Conservation (phyloP, 192 early-diverging fungal species). For the Rhizophagus clarus region DNA sequence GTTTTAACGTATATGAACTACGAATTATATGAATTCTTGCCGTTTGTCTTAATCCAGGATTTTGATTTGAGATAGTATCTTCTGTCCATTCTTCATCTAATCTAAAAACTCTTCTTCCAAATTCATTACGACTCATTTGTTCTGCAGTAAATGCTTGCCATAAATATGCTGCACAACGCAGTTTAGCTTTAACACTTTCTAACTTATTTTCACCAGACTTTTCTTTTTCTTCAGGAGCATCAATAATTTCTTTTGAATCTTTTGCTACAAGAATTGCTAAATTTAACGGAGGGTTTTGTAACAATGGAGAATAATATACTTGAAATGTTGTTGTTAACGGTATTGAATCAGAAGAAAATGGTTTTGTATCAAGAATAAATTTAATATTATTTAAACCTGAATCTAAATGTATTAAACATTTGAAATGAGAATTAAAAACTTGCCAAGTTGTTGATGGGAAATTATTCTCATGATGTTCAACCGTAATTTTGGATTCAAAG, state of each 20-base stretch:
- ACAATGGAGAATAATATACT: slow-evolving; percentile 49
- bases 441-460: slow-evolving; percentile 58
- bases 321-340: slow-evolving; percentile 34
- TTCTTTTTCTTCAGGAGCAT: slow-evolving; percentile 58
- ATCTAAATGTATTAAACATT: slow-evolving; percentile 58
- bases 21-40: slow-evolving; percentile 58
- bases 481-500: slow-evolving; percentile 34
- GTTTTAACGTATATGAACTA: slow-evolving; percentile 49
- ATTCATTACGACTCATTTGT: slow-evolving; percentile 67
- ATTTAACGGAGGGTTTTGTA: slow-evolving; percentile 60
- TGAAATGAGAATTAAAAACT: slow-evolving; percentile 58
- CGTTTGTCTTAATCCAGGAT: slow-evolving; percentile 46
- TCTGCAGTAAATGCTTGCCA: slow-evolving; percentile 77
- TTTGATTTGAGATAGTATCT: slow-evolving; percentile 57
- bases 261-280: slow-evolving; percentile 60
- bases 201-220: slow-evolving; percentile 46
- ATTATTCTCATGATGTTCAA: slow-evolving; percentile 31
- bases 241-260: slow-evolving; percentile 60
- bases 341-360: slow-evolving; percentile 24
- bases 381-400: slow-evolving; percentile 55
- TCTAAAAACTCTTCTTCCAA: slow-evolving; percentile 65
- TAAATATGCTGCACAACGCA: slow-evolving; percentile 65
- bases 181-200: slow-evolving; percentile 54
- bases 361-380: slow-evolving; percentile 48
- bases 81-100: slow-evolving; percentile 55